Evolutionary conservation across 1,139 yeast species (phyloP), one percentile per base, ranked within the genome.

Genomic region (Scheffersomyces titani): DNA sequence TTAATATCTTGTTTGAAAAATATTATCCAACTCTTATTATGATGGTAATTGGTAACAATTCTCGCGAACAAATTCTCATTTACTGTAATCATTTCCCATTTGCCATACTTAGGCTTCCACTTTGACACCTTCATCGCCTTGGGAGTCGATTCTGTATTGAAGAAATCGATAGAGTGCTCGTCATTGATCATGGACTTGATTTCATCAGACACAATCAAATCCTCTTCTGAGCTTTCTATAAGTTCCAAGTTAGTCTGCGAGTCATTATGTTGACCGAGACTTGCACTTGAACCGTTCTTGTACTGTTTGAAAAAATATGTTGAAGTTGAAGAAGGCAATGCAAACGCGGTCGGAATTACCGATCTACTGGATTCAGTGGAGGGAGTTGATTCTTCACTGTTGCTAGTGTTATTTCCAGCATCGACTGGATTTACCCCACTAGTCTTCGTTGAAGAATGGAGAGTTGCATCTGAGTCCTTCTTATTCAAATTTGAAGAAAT

Each of bases 321-420:
- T 0, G 83, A 78, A 0, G 82, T 76, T 2, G 83, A 78, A 1
- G 81, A 75, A 3, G 83, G 83, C 59, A 79, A 71, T 9, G 82
- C 83, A 69, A 79, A 79, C 6, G 83, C 79, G 22, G 77, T 68
- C 1, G 75, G 82, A 50, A 68, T 59, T 9, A 68, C 61, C 46
- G 76, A 59, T 16, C 40, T 30, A 30, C 40, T 30, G 16, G 40
- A 30, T 30, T 30, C 18, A 19, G 19, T 13, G 18, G 21, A n/a
- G 16, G 18, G 11, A 13, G 21, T 51, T 11, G 44, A 13, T 44
- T 44, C 49, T 49, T n/a, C 16, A 7, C n/a, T 49, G 19, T n/a
- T 53, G 20, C 5, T 46, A 3, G 16, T 30, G 11, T 13, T 3
- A 2, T 30, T 30, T 30, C 40, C 16, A 30, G 40, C 16, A 30